Evolutionary conservation across 2,329 filamentous ascomycete species (phyloP), one percentile per base, ranked within the genome.

Genomic region (Epichloe festucae): DNA sequence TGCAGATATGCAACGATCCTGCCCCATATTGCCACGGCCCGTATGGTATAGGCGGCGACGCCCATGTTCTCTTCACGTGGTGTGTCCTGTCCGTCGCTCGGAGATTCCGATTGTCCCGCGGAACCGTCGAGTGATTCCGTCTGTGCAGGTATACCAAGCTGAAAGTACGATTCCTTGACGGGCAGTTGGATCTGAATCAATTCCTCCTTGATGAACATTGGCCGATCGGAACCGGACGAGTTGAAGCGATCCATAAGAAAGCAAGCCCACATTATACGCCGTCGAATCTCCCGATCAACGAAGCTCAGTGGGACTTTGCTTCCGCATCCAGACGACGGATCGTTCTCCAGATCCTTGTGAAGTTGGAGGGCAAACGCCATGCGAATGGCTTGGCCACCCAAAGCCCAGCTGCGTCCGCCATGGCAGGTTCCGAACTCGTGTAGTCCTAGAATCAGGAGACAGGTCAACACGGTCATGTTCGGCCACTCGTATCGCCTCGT

Each of bases 351-450:
- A 65, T 97, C 93, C 63, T 85, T 87, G 70, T 98, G 93, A 31
- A 98, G 72, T 64, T 97, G 91, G 45, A 98, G 73, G 14, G 93
- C 93, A 67, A 95, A 96, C 8, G 91, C 93, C 93, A 97, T 97
- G 40, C 93, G 80, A 62, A 95, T 89, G 14, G 91, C 93, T 73
- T 95, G 90, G 1, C 93, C 93, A 17, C 90, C 90, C 56, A 97
- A 80, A 54, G 94, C 88, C 93, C 93, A 98, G 65, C 90, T 96
- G 57, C 91, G 80, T 14, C 90, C 91, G 52, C 93, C 93, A 65
- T 97, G 91, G 63, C 93, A 97, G 12, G 91, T 97, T 51, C 93
- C 93, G 60, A 97, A 97, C 62, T 96, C 91, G 64, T 98, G 91
- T 39, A 98, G 74, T 3, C 89, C 90, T 15, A 97, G 76, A 17